Evolutionary conservation across 2,329 filamentous ascomycete species (phyloP), one percentile per base, ranked within the genome.

Genomic region (Sarocladiaceae sp.): DNA sequence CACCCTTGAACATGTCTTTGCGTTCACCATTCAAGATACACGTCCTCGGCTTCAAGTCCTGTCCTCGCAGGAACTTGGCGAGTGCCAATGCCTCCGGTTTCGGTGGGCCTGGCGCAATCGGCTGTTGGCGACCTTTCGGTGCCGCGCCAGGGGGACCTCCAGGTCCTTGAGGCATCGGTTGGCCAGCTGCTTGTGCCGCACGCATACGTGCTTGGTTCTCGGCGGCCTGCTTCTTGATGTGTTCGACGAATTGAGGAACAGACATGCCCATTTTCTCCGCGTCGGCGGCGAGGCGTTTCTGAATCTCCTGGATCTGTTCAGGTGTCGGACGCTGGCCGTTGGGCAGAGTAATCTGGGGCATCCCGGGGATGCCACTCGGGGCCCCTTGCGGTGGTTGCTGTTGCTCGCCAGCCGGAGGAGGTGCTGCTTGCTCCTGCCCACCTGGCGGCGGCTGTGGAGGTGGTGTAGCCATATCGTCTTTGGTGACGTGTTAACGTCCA

Each of bases 1-100:
- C 76, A 93, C 90, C 91, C 79, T 87, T 88, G 72, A 99, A 97
- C 89, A 99, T 95, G 59, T 99, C 93, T 73, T 96, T 97, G 63
- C 94, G 83, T 78, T 97, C 92, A 62, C 94, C 94, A 59, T 97
- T 92, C 58, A 97, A 81, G 58, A 99, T 95, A 67, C 89, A 93
- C 17, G 92, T 97, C 57, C 94, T 80, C 17, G 82, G 79, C 79
- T 99, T 99, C 58, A 99, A 74, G 54, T 94, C 83, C 72, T 97
- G 92, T 54, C 80, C 71, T 60, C 85, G 84, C 54, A 99, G 74
- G 72, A 96, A 99, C 64, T 90, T 87, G 59, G 94, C 95, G 52
- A 99, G 80, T 8, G 92, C 91, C 42, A 97, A 73, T 18, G 91
- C 92, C 63, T 91, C 84, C 35, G 93, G 93, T 61, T 96, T 94